Base-by-base conservation (phyloP, 768 basidiomycete species). In the Phallus indusiatus region DNA sequence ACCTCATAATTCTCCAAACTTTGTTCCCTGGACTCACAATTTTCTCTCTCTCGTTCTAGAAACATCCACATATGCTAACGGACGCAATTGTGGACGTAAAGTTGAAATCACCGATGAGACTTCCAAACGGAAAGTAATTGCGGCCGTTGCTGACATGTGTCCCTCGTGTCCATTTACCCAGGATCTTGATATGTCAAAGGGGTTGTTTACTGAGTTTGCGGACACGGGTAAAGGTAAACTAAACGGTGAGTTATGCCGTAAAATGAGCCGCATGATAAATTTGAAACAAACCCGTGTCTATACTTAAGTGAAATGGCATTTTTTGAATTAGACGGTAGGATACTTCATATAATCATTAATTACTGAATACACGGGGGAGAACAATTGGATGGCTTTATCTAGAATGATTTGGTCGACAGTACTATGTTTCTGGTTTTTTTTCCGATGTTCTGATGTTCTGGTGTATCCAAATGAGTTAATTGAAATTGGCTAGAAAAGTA, bases 111-210 rank as follows among this genome's bases (percentile, higher is more conserved):
- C 74, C 60, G 88, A 89, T 74, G 73, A 74, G 51, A 63, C 72
- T 22, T 83, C 81, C 71, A 75, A 78, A 53, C 80, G 82, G 70
- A 67, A 70, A 17, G 78, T 88, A 60, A 75, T 70, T 2, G 90
- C 84, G 49, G 78, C 75, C 22, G 76, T 96, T 63, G 88, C 80
- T 12, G 91, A 93, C 64, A 83, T 78, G 36, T 96, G 92, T 77
- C 90, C 91, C 22, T 85, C 85, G n/a, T 95, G 91, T 74, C 11
- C 16, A 0, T 81, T 80, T 65, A 33, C 35, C 28, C 78, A 86
- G 70, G 88, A 85, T 16, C 83, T 96, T 67, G 88, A 90, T 66
- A 75, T 90, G 47, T 89, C 88, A 17, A 56, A 64, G 53, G 82
- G 66, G 56, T 86, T 89, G 48, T 94, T 94, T 80, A 34, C 71